These are phyloP conservation scores for Coemansia sp. DNA, from an alignment of 192 early-diverging fungal species.

Conservation along the genomic window DNA sequence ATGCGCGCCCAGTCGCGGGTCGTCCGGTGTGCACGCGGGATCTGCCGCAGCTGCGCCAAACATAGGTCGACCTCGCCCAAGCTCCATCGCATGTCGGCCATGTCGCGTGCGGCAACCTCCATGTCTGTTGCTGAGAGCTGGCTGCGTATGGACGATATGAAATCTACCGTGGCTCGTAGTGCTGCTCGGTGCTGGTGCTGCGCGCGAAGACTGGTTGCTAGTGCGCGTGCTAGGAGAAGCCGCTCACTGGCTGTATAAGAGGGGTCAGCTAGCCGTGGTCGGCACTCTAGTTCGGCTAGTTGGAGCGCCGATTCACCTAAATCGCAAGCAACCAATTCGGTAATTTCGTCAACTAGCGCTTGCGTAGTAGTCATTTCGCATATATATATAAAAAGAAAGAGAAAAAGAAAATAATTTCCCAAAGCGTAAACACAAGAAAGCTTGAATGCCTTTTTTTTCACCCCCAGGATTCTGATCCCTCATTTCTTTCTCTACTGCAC, in stretches of 20 bases:
- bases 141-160: constrained; percentile 17
- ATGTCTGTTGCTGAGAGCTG: constrained; percentile 25
- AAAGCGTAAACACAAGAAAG: too few species aligned
- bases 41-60: constrained; percentile 48
- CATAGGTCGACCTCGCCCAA: constrained; percentile 46
- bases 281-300: constrained; percentile 46
- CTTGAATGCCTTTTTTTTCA: background rate
- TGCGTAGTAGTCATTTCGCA: constrained; percentile 10
- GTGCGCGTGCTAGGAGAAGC: constrained; percentile 18
- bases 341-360: constrained; percentile 23
- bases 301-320: constrained; percentile 40
- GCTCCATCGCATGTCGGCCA: constrained; percentile 36
- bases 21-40: constrained; percentile 32
- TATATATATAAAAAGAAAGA: background rate
- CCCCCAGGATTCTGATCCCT: background rate
- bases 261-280: constrained; percentile 10
- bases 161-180: constrained; percentile 33
- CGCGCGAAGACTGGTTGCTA: constrained; percentile 13
- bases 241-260: constrained; percentile 17
- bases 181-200: constrained; percentile 29
- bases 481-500: background rate
- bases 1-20: constrained; percentile 32
- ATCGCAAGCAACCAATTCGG: constrained; percentile 45
- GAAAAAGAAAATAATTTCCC: background rate
- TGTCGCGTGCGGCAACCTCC: constrained; percentile 36